Evolutionary conservation across 2,329 filamentous ascomycete species (phyloP), one percentile per base, ranked within the genome.

Genomic region (Colletotrichum nymphaeae): DNA sequence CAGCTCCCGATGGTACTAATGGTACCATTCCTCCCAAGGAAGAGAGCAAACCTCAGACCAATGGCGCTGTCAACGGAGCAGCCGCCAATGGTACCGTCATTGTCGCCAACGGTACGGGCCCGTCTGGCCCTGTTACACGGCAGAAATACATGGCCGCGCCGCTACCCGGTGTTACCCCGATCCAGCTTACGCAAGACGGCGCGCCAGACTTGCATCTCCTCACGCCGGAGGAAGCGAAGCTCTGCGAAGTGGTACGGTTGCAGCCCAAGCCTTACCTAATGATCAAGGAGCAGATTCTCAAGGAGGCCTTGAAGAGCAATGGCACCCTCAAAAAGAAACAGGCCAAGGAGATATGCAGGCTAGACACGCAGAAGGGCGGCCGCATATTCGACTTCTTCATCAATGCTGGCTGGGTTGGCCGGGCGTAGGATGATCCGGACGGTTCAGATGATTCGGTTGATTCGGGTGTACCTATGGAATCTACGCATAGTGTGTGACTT

Each of bases 311-410:
- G 81, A 97, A 96, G 84, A 92, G 92, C 72, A 96, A 97, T 72
- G 97, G 97, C 1, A 90, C 88, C 14, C 84, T 99, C 8, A 98
- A 98, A 87, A 98, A 97, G 88, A 98, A 98, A 84, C 93, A 96
- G 77, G 95, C 95, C 2, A 94, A 93, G 80, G 94, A 97, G 79
- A 92, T 98, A 30, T 95, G 93, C 80, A 84, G 92, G 80, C 89
- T 98, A 65, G 96, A 98, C 79, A 90, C 91, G 11, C 93, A 93
- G 75, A 98, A 98, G 82, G 93, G 94, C 0, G 92, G 93, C 22
- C 89, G 94, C 76, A 91, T 98, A 71, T 98, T 96, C 83, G 97
- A 98, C 82, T 98, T 98, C 81, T 95, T 98, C 85, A 94, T 97
- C 75, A 94, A 95, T 80, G 92, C 92, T 69, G 97, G 96, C 3